Evolutionary conservation across 1,284 basidiomycete species (phyloP).

Genomic region (Tremellales sp.): DNA sequence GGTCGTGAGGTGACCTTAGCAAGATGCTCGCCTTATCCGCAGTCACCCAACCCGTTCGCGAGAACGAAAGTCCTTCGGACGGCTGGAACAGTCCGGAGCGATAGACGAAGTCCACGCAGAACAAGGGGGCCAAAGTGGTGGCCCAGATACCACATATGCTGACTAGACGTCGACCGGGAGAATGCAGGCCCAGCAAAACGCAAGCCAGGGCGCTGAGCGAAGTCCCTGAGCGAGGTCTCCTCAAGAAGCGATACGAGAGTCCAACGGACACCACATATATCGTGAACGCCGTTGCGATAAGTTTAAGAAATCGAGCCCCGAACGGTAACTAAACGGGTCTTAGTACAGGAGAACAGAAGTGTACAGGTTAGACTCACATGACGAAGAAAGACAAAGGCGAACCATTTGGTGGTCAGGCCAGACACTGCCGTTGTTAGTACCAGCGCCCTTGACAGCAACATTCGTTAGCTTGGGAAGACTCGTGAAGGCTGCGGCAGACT

Average conservation of each 20-base stretch:
- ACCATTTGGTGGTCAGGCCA: conserved; percentile 7
- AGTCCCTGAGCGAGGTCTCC: background rate
- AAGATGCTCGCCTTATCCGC: conserved; percentile 1
- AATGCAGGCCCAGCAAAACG: background rate
- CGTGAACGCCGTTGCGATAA: conserved; percentile 2
- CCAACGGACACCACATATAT: conserved; percentile 5
- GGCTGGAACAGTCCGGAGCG: conserved; percentile 3
- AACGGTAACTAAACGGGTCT: conserved; percentile 3
- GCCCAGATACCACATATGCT: background rate
- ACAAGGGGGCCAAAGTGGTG: conserved; percentile 3
- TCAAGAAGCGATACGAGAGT: background rate
- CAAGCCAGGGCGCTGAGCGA: background rate
- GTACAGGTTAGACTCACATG: conserved; percentile 4
- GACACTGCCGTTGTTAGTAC: too few species aligned
- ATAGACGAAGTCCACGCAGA: conserved; percentile 6
- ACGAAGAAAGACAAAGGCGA: conserved; percentile 10
- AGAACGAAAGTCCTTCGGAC: background rate
- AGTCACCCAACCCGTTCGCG: conserved; percentile 9
- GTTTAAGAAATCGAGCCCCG: conserved; percentile 5
- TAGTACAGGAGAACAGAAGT: background rate
- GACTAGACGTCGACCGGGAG: background rate
- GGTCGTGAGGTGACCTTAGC: background rate
- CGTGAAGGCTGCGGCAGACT: too few species aligned
- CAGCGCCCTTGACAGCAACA: too few species aligned
- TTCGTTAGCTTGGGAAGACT: too few species aligned